Evolutionary conservation across 345 rosid genomes (phyloP).

Genomic region (Hibiscus syriacus): DNA sequence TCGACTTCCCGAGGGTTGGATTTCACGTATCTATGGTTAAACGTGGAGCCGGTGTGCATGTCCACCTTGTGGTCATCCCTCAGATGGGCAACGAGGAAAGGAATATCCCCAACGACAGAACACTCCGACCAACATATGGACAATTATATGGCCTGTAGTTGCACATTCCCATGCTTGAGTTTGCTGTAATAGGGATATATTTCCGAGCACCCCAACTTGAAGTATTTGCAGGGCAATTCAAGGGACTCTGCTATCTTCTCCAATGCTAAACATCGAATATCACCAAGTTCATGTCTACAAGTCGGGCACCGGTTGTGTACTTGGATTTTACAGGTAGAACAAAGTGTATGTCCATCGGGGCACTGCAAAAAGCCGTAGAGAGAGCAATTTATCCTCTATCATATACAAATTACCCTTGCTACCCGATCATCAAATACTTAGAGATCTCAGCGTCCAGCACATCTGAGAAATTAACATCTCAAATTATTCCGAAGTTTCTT

Average conservation of each 20-base stretch:
- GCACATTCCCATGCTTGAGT: slow-evolving; percentile 62
- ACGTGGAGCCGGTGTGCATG: slow-evolving; percentile 69
- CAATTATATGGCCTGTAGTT: no score
- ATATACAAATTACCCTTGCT: not conserved
- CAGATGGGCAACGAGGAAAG: slow-evolving; percentile 63
- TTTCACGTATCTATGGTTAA: slow-evolving; percentile 74
- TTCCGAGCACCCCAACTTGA: slow-evolving; percentile 67
- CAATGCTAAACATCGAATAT: slow-evolving; percentile 70
- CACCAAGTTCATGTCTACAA: slow-evolving; percentile 75
- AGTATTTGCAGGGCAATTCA: slow-evolving; percentile 70
- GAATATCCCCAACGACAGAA: slow-evolving; percentile 52
- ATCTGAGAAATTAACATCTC: not conserved
- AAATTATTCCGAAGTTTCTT: no score
- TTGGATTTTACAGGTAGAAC: slow-evolving; percentile 71
- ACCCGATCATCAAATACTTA: not conserved
- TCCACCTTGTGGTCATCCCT: slow-evolving; percentile 82
- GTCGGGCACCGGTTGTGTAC: slow-evolving; percentile 77
- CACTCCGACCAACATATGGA: slow-evolving; percentile 78
- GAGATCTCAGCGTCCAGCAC: not conserved
- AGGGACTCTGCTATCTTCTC: slow-evolving; percentile 82
- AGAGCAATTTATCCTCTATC: not conserved
- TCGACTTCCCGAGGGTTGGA: slow-evolving; percentile 79
- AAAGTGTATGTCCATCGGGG: slow-evolving; percentile 68
- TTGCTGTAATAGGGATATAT: slow-evolving; percentile 72
- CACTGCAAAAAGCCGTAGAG: slow-evolving; percentile 39